Conservation (phyloP, 352 stramenopile species). For the Pythium rishiriense region DNA sequence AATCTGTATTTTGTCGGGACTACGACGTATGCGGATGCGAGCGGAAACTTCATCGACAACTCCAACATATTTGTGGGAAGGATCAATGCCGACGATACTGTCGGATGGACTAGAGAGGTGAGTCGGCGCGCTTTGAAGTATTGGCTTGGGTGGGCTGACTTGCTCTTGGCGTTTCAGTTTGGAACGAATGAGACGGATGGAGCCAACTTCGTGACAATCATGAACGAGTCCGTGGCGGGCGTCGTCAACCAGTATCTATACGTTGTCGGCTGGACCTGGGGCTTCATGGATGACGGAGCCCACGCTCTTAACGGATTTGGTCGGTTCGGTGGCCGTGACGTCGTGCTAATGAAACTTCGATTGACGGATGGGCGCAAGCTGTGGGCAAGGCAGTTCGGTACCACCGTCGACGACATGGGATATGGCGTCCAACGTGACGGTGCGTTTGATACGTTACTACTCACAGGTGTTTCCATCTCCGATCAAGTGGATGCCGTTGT, state of each 20-base stretch:
- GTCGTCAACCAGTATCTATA: constrained; percentile 42
- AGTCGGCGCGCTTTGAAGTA: not conserved
- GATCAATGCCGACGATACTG: constrained; percentile 41
- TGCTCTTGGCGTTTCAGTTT: constrained; percentile 31
- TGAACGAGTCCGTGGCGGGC: constrained; percentile 43
- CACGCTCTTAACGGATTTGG: constrained; percentile 76
- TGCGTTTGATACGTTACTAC: constrained; percentile 49
- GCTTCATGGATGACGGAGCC: constrained; percentile 63
- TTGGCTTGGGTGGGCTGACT: not conserved
- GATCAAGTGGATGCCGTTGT: constrained; percentile 45
- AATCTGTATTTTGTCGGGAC: constrained; percentile 67
- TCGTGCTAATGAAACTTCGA: constrained; percentile 62
- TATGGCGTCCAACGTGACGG: constrained; percentile 54
- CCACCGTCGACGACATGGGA: constrained; percentile 55
- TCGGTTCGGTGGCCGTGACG: constrained; percentile 64
- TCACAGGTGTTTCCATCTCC: constrained; percentile 47
- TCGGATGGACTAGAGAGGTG: constrained; percentile 60
- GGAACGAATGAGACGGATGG: constrained; percentile 53
- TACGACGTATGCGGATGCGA: constrained; percentile 33
- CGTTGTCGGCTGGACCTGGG: constrained; percentile 67
- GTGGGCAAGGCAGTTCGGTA: constrained; percentile 77
- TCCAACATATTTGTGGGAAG: constrained; percentile 59
- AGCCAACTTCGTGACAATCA: constrained; percentile 49
- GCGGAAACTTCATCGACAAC: constrained; percentile 26
- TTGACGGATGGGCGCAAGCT: constrained; percentile 46